Conservation (phyloP, 1,139 yeast genomes). For the Nakaseomyces nivariensis region DNA sequence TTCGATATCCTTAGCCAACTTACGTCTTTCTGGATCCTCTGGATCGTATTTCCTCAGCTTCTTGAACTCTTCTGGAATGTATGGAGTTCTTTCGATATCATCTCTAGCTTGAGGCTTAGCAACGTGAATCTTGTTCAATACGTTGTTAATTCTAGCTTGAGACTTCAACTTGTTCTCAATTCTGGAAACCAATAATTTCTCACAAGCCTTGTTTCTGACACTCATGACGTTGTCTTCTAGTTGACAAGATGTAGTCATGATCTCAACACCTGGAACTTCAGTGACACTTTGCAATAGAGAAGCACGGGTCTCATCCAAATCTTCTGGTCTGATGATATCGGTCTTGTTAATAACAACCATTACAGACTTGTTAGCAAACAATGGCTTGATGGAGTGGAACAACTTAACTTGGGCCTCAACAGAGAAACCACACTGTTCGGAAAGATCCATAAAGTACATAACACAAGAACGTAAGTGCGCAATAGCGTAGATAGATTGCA, state of each 20-base stretch:
- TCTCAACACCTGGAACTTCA: constrained; percentile 71
- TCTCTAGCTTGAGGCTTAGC: constrained; percentile 86
- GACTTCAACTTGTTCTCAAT: constrained; percentile 96
- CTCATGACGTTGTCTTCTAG: constrained; percentile 93
- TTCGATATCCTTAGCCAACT: constrained; percentile 79
- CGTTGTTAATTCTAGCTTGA: constrained; percentile 77
- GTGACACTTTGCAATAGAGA: constrained; percentile 55
- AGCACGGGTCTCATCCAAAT: constrained; percentile 68
- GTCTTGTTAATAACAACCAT: constrained; percentile 92
- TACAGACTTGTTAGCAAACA: constrained; percentile 93
- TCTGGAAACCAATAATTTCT: constrained; percentile 86
- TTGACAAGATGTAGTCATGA: constrained; percentile 86
- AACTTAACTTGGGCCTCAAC: constrained; percentile 95
- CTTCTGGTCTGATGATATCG: constrained; percentile 79
- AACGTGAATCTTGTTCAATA: constrained; percentile 90
- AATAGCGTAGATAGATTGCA: constrained; percentile 97
- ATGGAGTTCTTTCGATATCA: constrained; percentile 67
- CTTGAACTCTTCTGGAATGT: constrained; percentile 68
- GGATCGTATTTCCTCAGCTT: constrained; percentile 56
- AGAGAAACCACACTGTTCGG: constrained; percentile 98
- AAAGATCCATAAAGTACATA: constrained; percentile 92
- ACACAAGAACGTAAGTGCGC: constrained; percentile 97
- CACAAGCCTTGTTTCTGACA: constrained; percentile 96
- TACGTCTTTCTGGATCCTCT: constrained; percentile 74
- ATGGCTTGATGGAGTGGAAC: constrained; percentile 92